Base-by-base conservation (phyloP, 2,329 filamentous ascomycete genomes). In the Setomelanomma holmii region DNA sequence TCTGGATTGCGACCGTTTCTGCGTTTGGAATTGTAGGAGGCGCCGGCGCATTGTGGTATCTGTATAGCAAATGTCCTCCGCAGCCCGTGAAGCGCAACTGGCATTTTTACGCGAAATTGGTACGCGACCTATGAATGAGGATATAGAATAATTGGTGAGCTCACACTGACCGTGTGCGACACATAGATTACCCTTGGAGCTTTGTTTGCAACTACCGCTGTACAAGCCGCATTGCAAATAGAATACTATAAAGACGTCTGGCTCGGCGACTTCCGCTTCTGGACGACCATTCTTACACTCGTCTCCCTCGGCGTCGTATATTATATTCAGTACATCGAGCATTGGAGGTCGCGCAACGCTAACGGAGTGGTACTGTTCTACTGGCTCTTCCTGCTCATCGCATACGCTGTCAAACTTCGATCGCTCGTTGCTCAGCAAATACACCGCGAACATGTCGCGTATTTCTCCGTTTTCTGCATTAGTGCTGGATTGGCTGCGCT, bases 81-180 rank as follows among this genome's bases (percentile, higher is more conserved):
- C 82, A 86, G 46, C 83, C 85, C 0, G 84, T 93, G 16, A 79
- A 84, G 60, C 96, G 91, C 81, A 89, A 96, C 74, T 91, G 89
- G 87, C 91, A 95, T 73, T 98, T 98, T 75, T 97, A 91, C 81
- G 80, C 87, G 10, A 99, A 99, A 77, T 82, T 97, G 84, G 91
- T 95, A 80, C 27, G 61, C 12, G 12, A 27, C 8, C 12, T n/a
- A n/a, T 17, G 7, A 16, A 3, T 3, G 16, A 16, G 16, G 11
- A 11, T 36, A 10, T 3, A 36, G 2, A 14, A 7, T 36, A 16
- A 16, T 6, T 10, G 8, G 30, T 48, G 27, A 20, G 23, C 19
- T 38, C 20, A 11, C 10, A 44, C 55, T 66, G 40, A 61, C 45
- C 27, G 5, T 30, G 45, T 61, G 47, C 47, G 47, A 47, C 41